Evolutionary conservation across 106 monocot species (phyloP), one percentile per base, ranked within the genome.

Genomic region (Ottelia alismoides): DNA sequence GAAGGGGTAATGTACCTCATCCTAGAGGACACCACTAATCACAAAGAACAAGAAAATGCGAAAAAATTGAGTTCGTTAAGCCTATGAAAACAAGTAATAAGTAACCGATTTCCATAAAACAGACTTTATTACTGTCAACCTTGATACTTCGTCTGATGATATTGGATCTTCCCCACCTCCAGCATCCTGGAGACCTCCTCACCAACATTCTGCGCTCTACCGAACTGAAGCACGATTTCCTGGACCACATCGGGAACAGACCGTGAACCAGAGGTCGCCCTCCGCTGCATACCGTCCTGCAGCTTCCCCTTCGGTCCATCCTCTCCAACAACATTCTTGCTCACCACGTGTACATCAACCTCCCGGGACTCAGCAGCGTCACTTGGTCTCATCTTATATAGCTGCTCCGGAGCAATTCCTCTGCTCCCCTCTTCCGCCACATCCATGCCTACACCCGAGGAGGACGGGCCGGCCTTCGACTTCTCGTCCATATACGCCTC

Each of bases 401-500:
- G 30, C 0, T 58, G 61, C 47, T 48, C 64, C 46, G 45, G 75
- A 20, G 35, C 56, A 25, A 27, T 20, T 25, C 32, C 31, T 12
- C 6, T 55, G 59, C 51, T 46, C 26, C 40, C 30, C 25, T 60
- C 71, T 29, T 61, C 68, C 17, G 31, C 22, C 32, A 49, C 7
- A 25, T 35, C 85, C 24, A 77, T 76, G 28, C 70, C 77, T 66
- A 77, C 88, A 22, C 75, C 64, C 23, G 79, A 75, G 35, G 64
- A 35, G 22, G 23, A 29, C 22, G 23, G 25, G 20, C 27, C 67
- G 18, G 31, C 48, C 20, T 24, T 45, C 2, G 45, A 52, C 31
- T 80, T 92, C 51, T 49, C 47, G 21, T 83, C 93, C 2, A 66
- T 67, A 23, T 87, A 77, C 17, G 74, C 89, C 56, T 90, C 90